Percentiles rank a stretch among this genome's conserved stretches.
phyloP scores from a whole-genome alignment of 2,329 filamentous ascomycete genomes.

The Colletotrichum plurivorum region DNA sequence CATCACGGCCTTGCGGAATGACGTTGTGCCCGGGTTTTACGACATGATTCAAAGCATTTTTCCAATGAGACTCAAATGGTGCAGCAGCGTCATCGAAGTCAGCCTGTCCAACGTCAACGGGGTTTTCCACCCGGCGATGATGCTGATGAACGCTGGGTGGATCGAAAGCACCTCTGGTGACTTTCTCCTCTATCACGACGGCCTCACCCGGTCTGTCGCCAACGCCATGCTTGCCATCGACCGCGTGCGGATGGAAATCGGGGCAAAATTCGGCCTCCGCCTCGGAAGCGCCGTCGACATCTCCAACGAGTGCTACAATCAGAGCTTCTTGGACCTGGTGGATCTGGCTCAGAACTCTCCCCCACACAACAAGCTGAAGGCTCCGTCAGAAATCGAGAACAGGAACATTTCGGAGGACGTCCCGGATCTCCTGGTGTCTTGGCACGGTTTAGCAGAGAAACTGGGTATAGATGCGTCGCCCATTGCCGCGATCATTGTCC shows the following conservation, averaged over 20 bases:
- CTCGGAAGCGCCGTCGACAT: constrained; percentile 21
- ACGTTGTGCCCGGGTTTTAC: constrained; percentile 12
- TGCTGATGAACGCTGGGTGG: constrained; percentile 30
- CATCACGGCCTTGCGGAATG: constrained; percentile 16
- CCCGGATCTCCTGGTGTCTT: constrained; percentile 16
- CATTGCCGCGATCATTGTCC: constrained; percentile 22
- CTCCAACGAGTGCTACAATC: constrained; percentile 29
- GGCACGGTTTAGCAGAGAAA: constrained; percentile 22
- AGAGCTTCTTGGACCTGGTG: constrained; percentile 19
- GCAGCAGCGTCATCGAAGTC: constrained; percentile 28
- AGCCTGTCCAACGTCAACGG: constrained; percentile 33
- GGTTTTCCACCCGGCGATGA: constrained; percentile 30
- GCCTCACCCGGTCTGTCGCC: constrained; percentile 22
- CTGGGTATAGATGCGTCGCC: constrained; percentile 26
- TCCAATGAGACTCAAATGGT: constrained; percentile 20
- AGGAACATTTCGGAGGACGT: constrained; percentile 28
- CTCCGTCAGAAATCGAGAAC: constrained; percentile 22
- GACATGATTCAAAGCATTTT: constrained; percentile 30
- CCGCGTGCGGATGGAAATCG: constrained; percentile 20
- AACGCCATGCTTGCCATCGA: constrained; percentile 26
- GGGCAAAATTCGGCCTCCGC: constrained; percentile 9
- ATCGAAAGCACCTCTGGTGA: constrained; percentile 20
- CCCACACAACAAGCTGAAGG: constrained; percentile 23
- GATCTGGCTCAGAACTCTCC: constrained; percentile 27
- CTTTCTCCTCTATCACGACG: constrained; percentile 25